These are phyloP conservation scores for Infundibulicybe gibba DNA, from an alignment of 768 basidiomycete species.

Conservation along the genomic window DNA sequence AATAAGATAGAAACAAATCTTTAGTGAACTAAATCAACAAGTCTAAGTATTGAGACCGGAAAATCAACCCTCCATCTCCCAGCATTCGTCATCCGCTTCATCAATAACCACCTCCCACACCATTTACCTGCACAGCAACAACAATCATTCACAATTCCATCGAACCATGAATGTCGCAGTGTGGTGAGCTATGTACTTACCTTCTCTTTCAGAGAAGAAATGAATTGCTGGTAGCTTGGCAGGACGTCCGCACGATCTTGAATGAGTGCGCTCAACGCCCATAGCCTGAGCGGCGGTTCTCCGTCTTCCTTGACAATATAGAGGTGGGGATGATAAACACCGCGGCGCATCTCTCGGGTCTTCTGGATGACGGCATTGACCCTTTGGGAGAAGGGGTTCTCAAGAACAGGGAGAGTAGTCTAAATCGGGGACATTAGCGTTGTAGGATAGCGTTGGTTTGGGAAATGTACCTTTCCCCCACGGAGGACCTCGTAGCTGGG, in stretches of 20 bases:
- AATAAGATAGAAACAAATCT: too few species aligned
- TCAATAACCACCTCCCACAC: slow-evolving; percentile 16
- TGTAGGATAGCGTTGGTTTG: neutral
- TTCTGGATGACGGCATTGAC: slow-evolving; percentile 93
- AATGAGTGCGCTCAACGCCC: slow-evolving; percentile 92
- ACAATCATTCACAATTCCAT: too few species aligned
- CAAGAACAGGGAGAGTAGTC: slow-evolving; percentile 86
- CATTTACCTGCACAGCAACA: slow-evolving; percentile 12
- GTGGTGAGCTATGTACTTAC: slow-evolving; percentile 28
- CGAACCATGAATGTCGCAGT: too few species aligned
- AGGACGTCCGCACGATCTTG: slow-evolving; percentile 94
- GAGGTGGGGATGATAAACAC: slow-evolving; percentile 89
- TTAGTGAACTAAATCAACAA: too few species aligned
- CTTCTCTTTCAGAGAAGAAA: slow-evolving; percentile 89
- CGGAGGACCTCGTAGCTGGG: slow-evolving; percentile 85
- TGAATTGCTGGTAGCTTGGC: slow-evolving; percentile 95
- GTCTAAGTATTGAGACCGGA: too few species aligned
- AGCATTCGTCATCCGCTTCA: neutral
- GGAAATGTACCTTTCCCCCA: slow-evolving; percentile 78
- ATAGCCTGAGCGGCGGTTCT: slow-evolving; percentile 88
- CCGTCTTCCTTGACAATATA: slow-evolving; percentile 99
- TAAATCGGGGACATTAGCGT: slow-evolving; percentile 22
- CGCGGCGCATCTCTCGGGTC: slow-evolving; percentile 89
- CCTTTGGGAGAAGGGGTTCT: slow-evolving; percentile 94
- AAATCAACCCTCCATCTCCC: too few species aligned